Evolutionary conservation across 352 stramenopile species (phyloP).

Genomic region (Thraustochytrium sp.): DNA sequence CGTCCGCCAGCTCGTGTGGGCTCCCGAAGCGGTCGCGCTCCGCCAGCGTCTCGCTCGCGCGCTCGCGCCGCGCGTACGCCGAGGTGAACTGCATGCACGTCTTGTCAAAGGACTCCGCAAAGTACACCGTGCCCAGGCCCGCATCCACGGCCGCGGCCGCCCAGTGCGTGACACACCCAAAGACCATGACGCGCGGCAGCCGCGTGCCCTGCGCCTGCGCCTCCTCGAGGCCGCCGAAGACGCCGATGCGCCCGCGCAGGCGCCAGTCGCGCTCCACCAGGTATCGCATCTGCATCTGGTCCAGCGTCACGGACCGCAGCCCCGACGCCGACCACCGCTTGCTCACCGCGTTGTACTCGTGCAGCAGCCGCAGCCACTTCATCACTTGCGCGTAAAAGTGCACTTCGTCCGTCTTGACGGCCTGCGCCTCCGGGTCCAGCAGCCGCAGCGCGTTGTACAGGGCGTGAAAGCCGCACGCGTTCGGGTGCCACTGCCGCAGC

Average conservation of each 20-base stretch:
- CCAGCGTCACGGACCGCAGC: background rate
- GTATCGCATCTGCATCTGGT: background rate
- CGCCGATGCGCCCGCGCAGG: background rate
- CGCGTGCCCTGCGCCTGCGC: background rate
- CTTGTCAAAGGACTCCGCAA: slow-evolving; percentile 36
- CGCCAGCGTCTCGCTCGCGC: background rate
- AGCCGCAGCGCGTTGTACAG: slow-evolving; percentile 14
- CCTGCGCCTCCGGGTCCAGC: background rate
- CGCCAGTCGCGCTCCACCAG: background rate
- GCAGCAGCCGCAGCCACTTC: slow-evolving; percentile 6
- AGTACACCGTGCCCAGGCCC: background rate
- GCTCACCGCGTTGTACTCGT: background rate
- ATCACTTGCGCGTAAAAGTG: no score
- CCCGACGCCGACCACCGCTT: background rate
- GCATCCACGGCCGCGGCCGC: background rate
- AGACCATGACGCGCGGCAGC: background rate
- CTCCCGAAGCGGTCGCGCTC: background rate
- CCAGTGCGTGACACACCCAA: slow-evolving; percentile 37
- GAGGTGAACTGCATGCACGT: background rate
- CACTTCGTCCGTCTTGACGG: background rate
- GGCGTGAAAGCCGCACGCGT: slow-evolving; percentile 22
- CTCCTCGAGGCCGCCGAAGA: background rate
- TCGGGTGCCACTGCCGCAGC: background rate
- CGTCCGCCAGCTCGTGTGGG: background rate
- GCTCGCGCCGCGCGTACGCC: background rate